Evolutionary conservation across 2,329 filamentous ascomycete genomes (phyloP), one percentile per base, ranked within the genome.

Genomic region (Chaetomium sp.): DNA sequence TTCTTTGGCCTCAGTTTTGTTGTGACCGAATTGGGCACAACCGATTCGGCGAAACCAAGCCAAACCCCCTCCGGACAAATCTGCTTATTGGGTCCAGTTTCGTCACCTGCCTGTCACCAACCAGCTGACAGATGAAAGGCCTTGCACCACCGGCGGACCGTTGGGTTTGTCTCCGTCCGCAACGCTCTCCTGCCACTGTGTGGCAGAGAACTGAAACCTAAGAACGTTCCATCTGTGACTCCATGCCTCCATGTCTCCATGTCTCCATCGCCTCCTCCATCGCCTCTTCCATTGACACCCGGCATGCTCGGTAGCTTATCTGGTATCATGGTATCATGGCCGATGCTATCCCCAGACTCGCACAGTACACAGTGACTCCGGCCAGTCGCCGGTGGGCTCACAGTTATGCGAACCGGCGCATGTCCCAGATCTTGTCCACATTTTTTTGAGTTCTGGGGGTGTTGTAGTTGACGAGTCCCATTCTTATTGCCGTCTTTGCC

Each of bases 141-240:
- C 27, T 50, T 56, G 35, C 55, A 49, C 12, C 49, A 45, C 50
- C 21, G 50, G 25, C 50, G 16, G 38, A 3, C 21, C 53, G 47
- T 42, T 19, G 33, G 54, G n/a, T 19, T 3, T 19, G 23, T 56
- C 50, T 49, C 50, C 56, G 56, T 63, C 50, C 53, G 16, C 19
- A 29, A 23, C n/a, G 10, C n/a, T 29, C 35, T 50, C 9, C 50
- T 27, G 57, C 53, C 60, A 58, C 57, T 60, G 56, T 57, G 56
- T 47, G 47, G 21, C 23, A 45, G n/a, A 57, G 31, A 31, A 25
- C 29, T 33, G 27, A 27, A 33, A 49, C 45, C 13, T 58, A 57
- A 49, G 45, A 62, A 65, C 63, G 63, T 65, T 65, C 49, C 63
- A 65, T 62, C 60, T 66, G 56, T 31, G 55, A 33, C 51, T 47